Evolutionary conservation across 129 eudicot species (phyloP).

Genomic region (Oenanthe sinensis): DNA sequence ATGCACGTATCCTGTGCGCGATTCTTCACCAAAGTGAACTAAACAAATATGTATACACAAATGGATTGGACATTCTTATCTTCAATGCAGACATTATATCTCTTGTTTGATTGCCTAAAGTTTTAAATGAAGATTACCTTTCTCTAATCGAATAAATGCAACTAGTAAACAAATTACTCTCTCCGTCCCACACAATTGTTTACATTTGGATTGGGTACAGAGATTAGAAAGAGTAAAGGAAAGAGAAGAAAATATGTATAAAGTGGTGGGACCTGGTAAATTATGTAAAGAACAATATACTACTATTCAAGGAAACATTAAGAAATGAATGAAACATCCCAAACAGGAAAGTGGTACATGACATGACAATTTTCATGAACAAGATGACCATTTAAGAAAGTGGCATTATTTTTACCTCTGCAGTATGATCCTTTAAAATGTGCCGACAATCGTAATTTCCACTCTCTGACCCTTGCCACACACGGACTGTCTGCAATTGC

Average conservation of each 20-base stretch:
- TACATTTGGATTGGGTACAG: too few species aligned
- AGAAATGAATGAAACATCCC: too few species aligned
- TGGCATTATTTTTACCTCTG: slow-evolving; percentile 49
- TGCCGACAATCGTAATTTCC: slow-evolving; percentile 79
- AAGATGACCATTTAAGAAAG: not conserved
- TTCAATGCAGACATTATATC: not conserved
- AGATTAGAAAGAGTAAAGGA: too few species aligned
- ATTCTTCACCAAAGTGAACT: not conserved
- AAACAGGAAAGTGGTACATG: not conserved
- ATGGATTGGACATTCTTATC: not conserved
- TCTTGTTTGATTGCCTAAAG: not conserved
- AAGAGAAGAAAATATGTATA: too few species aligned
- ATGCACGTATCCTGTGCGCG: too few species aligned
- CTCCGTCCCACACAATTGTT: too few species aligned
- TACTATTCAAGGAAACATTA: too few species aligned
- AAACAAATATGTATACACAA: not conserved
- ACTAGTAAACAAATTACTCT: not conserved
- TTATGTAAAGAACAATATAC: too few species aligned
- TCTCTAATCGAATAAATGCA: not conserved
- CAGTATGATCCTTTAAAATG: slow-evolving; percentile 76
- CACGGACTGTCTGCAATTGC: slow-evolving; percentile 72
- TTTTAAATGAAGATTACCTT: not conserved
- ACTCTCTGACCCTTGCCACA: slow-evolving; percentile 84
- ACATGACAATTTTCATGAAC: not conserved
- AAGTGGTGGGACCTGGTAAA: too few species aligned